These are phyloP conservation scores for Cladorrhinum sp. DNA, from an alignment of 2,329 filamentous ascomycete species.

Conservation along the genomic window DNA sequence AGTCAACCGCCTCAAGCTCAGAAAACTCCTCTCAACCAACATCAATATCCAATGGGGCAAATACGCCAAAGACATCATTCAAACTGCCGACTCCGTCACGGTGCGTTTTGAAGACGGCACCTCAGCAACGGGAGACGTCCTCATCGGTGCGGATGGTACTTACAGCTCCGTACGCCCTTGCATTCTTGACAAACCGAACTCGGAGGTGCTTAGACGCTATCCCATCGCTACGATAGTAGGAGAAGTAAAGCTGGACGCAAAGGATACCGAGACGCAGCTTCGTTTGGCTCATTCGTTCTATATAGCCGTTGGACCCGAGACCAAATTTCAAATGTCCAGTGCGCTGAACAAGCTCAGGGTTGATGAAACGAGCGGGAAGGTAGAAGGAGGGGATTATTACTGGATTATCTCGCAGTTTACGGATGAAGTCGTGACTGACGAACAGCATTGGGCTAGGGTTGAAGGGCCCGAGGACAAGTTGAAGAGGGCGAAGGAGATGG, in stretches of 20 bases:
- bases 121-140: slow-evolving; percentile 40
- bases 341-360: slow-evolving; percentile 29
- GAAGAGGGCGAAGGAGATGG: neutral
- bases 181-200: slow-evolving; percentile 27
- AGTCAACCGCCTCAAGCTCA: slow-evolving; percentile 31
- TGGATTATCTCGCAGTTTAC: slow-evolving; percentile 28
- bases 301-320: neutral
- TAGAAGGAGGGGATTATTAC: slow-evolving; percentile 29
- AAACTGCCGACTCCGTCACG: slow-evolving; percentile 35
- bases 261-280: slow-evolving; percentile 32
- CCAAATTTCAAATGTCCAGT: slow-evolving; percentile 21
- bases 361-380: slow-evolving; percentile 1
- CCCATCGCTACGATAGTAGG: slow-evolving; percentile 31
- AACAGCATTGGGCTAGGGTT: slow-evolving; percentile 34
- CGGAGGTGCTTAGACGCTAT: slow-evolving; percentile 29
- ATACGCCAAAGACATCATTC: slow-evolving; percentile 33
- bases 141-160: slow-evolving; percentile 48
- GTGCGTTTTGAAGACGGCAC: slow-evolving; percentile 44
- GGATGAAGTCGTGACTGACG: slow-evolving; percentile 25
- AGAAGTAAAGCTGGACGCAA: slow-evolving; percentile 27
- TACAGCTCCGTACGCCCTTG: slow-evolving; percentile 35
- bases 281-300: slow-evolving; percentile 31
- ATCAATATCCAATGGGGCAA: slow-evolving; percentile 41
- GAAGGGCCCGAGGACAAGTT: slow-evolving; percentile 19
- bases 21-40: slow-evolving; percentile 29